phyloP scores from a whole-genome alignment of 208 protist species.

The Leishmania amazonensis region DNA sequence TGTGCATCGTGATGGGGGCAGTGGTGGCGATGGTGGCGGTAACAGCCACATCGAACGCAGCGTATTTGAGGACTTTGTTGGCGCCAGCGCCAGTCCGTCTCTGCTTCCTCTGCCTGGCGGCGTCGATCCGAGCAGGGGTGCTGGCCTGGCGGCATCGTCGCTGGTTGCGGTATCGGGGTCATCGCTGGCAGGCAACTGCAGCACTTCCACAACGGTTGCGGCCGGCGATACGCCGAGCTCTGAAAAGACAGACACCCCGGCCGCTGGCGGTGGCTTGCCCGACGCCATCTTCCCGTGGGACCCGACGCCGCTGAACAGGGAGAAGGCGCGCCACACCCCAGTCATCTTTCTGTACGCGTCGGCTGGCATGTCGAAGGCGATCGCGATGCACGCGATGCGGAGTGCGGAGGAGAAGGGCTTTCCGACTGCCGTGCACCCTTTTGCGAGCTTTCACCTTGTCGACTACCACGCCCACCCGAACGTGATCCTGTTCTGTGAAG shows the following conservation, averaged over 20 bases:
- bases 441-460: slow-evolving; percentile 31
- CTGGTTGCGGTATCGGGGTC: background rate
- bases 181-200: background rate
- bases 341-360: slow-evolving; percentile 52
- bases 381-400: slow-evolving; percentile 35
- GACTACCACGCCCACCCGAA: slow-evolving; percentile 36
- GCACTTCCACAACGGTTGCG: background rate
- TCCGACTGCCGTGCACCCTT: slow-evolving; percentile 28
- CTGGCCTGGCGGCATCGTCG: background rate
- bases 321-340: slow-evolving; percentile 26
- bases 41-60: background rate
- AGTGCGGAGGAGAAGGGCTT: slow-evolving; percentile 42
- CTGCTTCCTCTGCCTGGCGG: background rate
- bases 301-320: slow-evolving; percentile 31
- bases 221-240: background rate
- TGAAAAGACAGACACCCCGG: background rate
- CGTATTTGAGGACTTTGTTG: background rate
- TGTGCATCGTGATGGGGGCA: background rate
- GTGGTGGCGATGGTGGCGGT: background rate
- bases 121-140: background rate
- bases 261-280: background rate
- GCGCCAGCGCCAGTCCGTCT: background rate
- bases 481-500: slow-evolving; percentile 54
- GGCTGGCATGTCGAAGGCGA: slow-evolving; percentile 53
- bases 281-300: slow-evolving; percentile 38